Conservation (phyloP, 1,284 basidiomycete species). For the Pisolithus thermaeus region DNA sequence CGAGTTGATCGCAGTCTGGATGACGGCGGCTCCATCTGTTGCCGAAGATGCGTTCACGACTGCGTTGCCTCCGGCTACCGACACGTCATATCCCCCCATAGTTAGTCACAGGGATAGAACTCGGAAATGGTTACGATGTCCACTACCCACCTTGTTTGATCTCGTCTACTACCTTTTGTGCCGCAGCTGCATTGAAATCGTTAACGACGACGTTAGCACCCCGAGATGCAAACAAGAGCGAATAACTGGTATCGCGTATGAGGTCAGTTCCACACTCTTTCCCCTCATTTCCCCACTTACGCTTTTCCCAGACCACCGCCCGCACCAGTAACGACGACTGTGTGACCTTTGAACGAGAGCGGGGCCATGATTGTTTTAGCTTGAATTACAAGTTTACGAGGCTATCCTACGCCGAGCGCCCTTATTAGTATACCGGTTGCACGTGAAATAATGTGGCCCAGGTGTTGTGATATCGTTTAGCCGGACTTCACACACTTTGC, state of each 20-base stretch:
- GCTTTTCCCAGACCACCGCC: slow-evolving; percentile 91
- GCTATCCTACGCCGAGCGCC: neutral
- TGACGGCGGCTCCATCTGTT: slow-evolving; percentile 82
- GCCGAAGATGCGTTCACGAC: slow-evolving; percentile 86
- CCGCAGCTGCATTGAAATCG: slow-evolving; percentile 86
- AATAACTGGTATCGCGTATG: slow-evolving; percentile 66
- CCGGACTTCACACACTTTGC: no score
- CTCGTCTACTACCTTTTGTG: slow-evolving; percentile 90
- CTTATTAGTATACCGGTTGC: neutral
- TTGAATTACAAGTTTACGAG: neutral
- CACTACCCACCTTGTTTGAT: slow-evolving; percentile 71
- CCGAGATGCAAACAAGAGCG: slow-evolving; percentile 82
- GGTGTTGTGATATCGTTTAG: no score
- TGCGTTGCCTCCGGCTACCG: slow-evolving; percentile 79
- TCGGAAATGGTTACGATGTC: slow-evolving; percentile 16
- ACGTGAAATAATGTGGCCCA: neutral
- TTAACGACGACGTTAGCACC: slow-evolving; percentile 96
- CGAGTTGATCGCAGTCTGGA: slow-evolving; percentile 82
- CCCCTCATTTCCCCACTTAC: slow-evolving; percentile 83
- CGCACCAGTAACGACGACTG: slow-evolving; percentile 92
- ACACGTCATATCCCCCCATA: slow-evolving; percentile 1
- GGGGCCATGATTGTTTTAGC: slow-evolving; percentile 17
- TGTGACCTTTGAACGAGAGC: slow-evolving; percentile 86
- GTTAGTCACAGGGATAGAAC: slow-evolving; percentile 1
- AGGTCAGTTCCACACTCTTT: slow-evolving; percentile 89